Base-by-base conservation (phyloP, 78 protist genomes). In the Dictyostelium firmibasis region DNA sequence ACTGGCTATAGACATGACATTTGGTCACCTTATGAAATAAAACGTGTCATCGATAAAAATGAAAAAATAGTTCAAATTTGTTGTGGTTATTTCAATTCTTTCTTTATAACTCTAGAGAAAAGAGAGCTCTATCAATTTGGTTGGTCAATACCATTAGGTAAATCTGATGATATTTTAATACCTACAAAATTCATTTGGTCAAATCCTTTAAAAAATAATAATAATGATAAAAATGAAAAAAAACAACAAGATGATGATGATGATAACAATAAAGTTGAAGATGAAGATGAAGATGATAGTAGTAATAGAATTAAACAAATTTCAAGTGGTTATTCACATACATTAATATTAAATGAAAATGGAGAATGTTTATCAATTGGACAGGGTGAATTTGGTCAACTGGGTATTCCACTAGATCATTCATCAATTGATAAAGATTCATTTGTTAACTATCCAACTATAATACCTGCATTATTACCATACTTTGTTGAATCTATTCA, bases 321-420 rank as follows among this genome's bases (percentile, higher is more conserved):
- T 13, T 35, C 87, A 44, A 27, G 74, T 43, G 94, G 87, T 20
- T 89, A 79, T 50, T 81, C 87, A 9, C 94, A 89, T 38, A 41
- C 86, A 27, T 31, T 81, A 23, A 77, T 70, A 4, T 60, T 76
- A 23, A 89, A 77, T 10, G 84, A 70, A n/a, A 44, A 78, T 41
- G 94, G 94, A 10, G 50, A 78, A 11, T 81, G 86, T 23, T 70
- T 29, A 5, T 10, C 87, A 13, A 36, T 89, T 43, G 94, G 94
- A 29, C 77, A 89, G 25, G 94, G 94, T 43, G 84, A 64, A 23
- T 81, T 69, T 81, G 87, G 87, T 62, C 94, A 89, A 70, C 84
- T 89, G 76, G 86, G 86, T 20, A 20, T 57, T 82, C 82, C 74
- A 43, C 83, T 47, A 41, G 91, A 53, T 9, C 47, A 77, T 77